These are phyloP conservation scores for Komagataea norvegica DNA, from an alignment of 1,139 yeast genomes.

Conservation along the genomic window DNA sequence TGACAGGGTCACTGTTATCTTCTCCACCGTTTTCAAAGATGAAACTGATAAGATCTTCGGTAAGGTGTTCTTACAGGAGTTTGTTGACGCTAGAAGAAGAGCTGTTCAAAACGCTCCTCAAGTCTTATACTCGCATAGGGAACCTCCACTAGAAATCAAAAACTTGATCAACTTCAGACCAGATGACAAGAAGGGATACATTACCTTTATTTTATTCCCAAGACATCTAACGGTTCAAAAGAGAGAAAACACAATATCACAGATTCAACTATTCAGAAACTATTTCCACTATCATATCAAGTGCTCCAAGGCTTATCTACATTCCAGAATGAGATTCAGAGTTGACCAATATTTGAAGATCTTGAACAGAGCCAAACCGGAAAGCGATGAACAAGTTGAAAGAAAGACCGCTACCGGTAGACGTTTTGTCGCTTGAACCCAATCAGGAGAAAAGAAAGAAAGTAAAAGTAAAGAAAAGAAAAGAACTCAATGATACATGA, in stretches of 20 bases:
- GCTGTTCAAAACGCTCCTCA: constrained; percentile 98
- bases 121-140: constrained; percentile 83
- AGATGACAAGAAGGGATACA: constrained; percentile 61
- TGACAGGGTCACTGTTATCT: constrained; percentile 94
- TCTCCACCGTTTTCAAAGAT: constrained; percentile 90
- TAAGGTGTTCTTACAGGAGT: constrained; percentile 92
- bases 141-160: constrained; percentile 88
- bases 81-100: constrained; percentile 94
- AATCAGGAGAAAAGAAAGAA: background rate
- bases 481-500: constrained; percentile 1
- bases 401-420: constrained; percentile 84
- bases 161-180: constrained; percentile 33
- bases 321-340: constrained; percentile 95
- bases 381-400: constrained; percentile 67
- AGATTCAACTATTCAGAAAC: constrained; percentile 87
- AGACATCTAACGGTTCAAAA: constrained; percentile 60
- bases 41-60: constrained; percentile 96
- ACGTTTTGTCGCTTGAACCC: constrained; percentile 39
- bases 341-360: constrained; percentile 92
- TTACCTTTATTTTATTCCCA: constrained; percentile 70
- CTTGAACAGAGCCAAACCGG: constrained; percentile 95
- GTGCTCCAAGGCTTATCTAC: constrained; percentile 97
- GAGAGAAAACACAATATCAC: constrained; percentile 80
- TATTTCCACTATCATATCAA: constrained; percentile 98
- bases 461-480: background rate